These are phyloP conservation scores for Oenanthe javanica DNA, from an alignment of 140 eudicot species.

Conservation along the genomic window DNA sequence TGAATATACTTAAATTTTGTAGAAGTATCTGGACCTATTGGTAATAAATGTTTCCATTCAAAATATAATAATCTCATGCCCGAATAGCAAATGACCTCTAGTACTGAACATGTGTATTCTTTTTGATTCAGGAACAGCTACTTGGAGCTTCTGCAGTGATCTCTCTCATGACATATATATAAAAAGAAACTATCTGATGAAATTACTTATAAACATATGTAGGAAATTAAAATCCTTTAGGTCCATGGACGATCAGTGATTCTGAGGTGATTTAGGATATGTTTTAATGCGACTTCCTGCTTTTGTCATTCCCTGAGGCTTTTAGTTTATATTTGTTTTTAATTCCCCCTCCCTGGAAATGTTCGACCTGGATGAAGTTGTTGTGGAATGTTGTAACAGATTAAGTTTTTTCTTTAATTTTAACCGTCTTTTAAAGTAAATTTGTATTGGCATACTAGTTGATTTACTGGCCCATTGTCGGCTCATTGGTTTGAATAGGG, in stretches of 20 bases:
- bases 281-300: slow-evolving; percentile 9
- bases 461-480: background rate
- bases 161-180: background rate
- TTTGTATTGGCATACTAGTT: background rate
- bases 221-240: slow-evolving; percentile 34
- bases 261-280: slow-evolving; percentile 37
- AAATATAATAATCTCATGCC: background rate
- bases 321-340: background rate
- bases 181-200: background rate
- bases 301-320: background rate
- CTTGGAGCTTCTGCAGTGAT: background rate
- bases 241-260: slow-evolving; percentile 15
- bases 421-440: background rate
- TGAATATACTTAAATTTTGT: background rate
- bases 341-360: background rate
- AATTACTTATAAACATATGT: background rate
- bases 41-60: background rate
- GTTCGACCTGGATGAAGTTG: background rate
- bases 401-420: background rate
- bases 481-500: background rate
- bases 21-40: background rate
- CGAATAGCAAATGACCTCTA: background rate
- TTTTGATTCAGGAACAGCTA: slow-evolving; percentile 7
- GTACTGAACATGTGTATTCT: background rate
- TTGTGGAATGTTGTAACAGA: background rate